Conservation (phyloP, 2,329 filamentous ascomycete species). For the Diaporthe australafricana region DNA sequence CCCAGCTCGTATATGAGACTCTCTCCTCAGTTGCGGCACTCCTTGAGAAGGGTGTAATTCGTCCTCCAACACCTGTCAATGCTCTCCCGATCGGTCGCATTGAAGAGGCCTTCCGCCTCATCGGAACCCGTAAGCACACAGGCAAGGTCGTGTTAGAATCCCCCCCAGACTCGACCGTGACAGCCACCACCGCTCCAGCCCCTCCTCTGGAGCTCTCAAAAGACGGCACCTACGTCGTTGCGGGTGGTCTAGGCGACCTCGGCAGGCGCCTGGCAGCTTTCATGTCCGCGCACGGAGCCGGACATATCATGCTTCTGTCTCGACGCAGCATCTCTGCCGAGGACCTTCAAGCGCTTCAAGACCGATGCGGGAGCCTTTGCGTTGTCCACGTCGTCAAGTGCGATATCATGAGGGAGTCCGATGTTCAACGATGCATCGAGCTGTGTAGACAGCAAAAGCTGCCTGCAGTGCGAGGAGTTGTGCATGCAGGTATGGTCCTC, state of each 20-base stretch:
- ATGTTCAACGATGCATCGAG: slow-evolving; percentile 29
- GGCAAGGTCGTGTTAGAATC: slow-evolving; percentile 51
- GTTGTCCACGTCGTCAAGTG: slow-evolving; percentile 47
- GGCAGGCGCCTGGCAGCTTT: slow-evolving; percentile 43
- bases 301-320: slow-evolving; percentile 46
- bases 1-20: slow-evolving; percentile 6
- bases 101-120: slow-evolving; percentile 54
- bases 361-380: slow-evolving; percentile 35
- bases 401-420: slow-evolving; percentile 45
- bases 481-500: slow-evolving; percentile 57
- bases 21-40: slow-evolving; percentile 23
- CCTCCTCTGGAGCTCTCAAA: slow-evolving; percentile 31
- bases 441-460: slow-evolving; percentile 32
- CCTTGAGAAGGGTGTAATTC: slow-evolving; percentile 24
- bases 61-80: slow-evolving; percentile 49
- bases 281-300: slow-evolving; percentile 45
- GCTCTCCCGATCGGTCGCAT: slow-evolving; percentile 50
- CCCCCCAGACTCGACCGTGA: slow-evolving; percentile 37
- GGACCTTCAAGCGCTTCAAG: slow-evolving; percentile 30
- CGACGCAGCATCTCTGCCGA: slow-evolving; percentile 41
- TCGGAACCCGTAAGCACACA: slow-evolving; percentile 55
- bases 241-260: slow-evolving; percentile 49
- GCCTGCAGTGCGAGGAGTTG: slow-evolving; percentile 53
- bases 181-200: slow-evolving; percentile 36
- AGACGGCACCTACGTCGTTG: slow-evolving; percentile 46